Evolutionary conservation across 2,329 filamentous ascomycete species (phyloP).

Genomic region (Botrytis squamosa): DNA sequence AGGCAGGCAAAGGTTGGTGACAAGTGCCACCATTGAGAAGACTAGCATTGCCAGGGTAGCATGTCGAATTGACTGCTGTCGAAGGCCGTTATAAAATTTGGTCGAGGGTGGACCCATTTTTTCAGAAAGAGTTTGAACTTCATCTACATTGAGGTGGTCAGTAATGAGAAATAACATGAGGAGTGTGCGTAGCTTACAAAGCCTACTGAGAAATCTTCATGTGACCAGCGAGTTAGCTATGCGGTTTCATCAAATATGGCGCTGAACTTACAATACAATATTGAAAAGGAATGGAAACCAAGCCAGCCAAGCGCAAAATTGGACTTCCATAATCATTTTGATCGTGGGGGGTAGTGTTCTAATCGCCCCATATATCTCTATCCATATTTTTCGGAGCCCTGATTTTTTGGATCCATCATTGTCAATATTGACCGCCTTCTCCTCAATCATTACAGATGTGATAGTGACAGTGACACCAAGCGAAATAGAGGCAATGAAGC

Average conservation of each 20-base stretch:
- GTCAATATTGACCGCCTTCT: not conserved
- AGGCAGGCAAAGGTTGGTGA: not conserved
- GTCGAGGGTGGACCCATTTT: not conserved
- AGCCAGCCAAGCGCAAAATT: not conserved
- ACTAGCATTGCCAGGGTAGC: not conserved
- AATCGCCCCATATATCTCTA: not conserved
- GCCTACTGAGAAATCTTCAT: not conserved
- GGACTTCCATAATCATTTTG: not conserved
- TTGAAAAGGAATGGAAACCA: conserved; percentile 3
- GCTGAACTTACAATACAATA: not conserved
- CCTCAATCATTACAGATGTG: not conserved
- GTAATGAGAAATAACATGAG: not conserved
- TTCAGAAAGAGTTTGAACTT: not conserved
- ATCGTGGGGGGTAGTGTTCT: not conserved
- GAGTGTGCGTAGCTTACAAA: not conserved
- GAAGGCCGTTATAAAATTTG: conserved; percentile 3
- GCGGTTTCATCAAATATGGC: not conserved
- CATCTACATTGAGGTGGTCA: not conserved
- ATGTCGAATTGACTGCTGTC: not conserved
- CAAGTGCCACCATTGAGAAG: not conserved
- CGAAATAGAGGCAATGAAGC: not conserved
- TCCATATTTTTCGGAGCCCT: not conserved
- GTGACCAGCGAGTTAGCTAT: not conserved
- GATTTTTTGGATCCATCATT: not conserved
- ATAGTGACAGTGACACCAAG: not conserved